A percentile compares a stretch with the other conserved stretches of the same genome.
These are phyloP conservation scores for Pistacia atlantica DNA, from an alignment of 345 rosid species.

Conservation along the genomic window DNA sequence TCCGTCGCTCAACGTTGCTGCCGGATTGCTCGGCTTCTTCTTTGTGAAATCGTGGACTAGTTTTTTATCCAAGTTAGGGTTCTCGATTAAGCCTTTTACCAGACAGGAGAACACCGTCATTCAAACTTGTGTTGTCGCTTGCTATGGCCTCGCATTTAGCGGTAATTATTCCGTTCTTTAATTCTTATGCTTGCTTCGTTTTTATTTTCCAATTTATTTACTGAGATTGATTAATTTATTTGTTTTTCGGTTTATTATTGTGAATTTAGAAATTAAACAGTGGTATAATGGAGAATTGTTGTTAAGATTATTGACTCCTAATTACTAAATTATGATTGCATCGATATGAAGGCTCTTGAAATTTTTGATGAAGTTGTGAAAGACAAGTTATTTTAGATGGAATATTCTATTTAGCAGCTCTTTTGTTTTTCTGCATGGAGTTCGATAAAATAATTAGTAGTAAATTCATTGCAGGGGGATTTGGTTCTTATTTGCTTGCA, in stretches of 20 bases:
- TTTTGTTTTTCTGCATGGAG: neutral
- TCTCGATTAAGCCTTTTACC: constrained; percentile 66
- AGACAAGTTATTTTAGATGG: too few species aligned
- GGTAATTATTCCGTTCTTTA: constrained; percentile 32
- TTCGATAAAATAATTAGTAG: constrained; percentile 5
- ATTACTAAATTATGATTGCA: too few species aligned
- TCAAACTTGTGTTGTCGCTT: constrained; percentile 96
- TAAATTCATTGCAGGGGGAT: constrained; percentile 58
- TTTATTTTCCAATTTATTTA: neutral
- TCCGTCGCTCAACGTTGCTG: constrained; percentile 90
- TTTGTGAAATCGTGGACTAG: constrained; percentile 91
- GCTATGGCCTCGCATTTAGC: constrained; percentile 92
- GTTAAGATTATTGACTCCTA: too few species aligned
- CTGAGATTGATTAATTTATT: neutral
- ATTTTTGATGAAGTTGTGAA: too few species aligned
- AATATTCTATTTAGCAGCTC: neutral
- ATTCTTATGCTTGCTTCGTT: too few species aligned
- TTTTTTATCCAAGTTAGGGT: constrained; percentile 58
- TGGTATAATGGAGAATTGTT: too few species aligned
- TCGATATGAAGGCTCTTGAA: too few species aligned
- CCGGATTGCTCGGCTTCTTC: constrained; percentile 93
- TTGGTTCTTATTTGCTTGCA: constrained; percentile 84
- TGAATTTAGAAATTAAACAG: too few species aligned
- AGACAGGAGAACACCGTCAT: constrained; percentile 93
- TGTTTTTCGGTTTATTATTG: too few species aligned